Evolutionary conservation across 257 asterid species (phyloP).

Genomic region (Ligustrum vulgare): DNA sequence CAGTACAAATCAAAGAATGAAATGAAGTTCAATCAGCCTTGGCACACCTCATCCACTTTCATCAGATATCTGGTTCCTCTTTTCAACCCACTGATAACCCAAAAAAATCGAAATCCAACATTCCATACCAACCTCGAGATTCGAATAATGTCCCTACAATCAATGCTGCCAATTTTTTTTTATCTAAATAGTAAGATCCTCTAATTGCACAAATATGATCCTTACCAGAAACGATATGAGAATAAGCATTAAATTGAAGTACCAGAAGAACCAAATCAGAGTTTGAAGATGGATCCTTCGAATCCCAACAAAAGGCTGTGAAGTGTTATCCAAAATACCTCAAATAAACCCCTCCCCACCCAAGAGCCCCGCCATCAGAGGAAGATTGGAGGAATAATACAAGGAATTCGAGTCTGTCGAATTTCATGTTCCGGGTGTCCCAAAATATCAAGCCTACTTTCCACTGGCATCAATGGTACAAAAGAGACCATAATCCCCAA

Average conservation of each 20-base stretch:
- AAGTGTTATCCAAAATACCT: constrained; percentile 71
- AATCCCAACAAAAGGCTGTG: constrained; percentile 79
- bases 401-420: constrained; percentile 31
- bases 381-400: constrained; percentile 40
- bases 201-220: constrained; percentile 82
- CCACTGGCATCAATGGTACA: constrained; percentile 98
- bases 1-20: constrained; percentile 84
- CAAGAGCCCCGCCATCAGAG: constrained; percentile 76
- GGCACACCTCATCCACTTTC: too few relatives aligned
- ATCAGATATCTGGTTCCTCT: too few relatives aligned
- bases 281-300: constrained; percentile 31
- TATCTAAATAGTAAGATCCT: constrained; percentile 68
- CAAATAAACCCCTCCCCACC: constrained; percentile 87
- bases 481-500: constrained; percentile 61
- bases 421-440: constrained; percentile 52
- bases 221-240: constrained; percentile 73
- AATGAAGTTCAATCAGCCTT: constrained; percentile 79
- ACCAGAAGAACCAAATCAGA: constrained; percentile 67
- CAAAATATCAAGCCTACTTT: constrained; percentile 80
- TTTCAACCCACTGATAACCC: too few relatives aligned
- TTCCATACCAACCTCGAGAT: too few relatives aligned
- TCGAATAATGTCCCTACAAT: constrained; percentile 76
- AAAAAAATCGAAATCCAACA: too few relatives aligned
- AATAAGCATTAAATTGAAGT: constrained; percentile 49
- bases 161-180: constrained; percentile 55